phyloP scores from a whole-genome alignment of 495 filamentous ascomycete species.

The Aspergillus sclerotiicarbonarius region DNA sequence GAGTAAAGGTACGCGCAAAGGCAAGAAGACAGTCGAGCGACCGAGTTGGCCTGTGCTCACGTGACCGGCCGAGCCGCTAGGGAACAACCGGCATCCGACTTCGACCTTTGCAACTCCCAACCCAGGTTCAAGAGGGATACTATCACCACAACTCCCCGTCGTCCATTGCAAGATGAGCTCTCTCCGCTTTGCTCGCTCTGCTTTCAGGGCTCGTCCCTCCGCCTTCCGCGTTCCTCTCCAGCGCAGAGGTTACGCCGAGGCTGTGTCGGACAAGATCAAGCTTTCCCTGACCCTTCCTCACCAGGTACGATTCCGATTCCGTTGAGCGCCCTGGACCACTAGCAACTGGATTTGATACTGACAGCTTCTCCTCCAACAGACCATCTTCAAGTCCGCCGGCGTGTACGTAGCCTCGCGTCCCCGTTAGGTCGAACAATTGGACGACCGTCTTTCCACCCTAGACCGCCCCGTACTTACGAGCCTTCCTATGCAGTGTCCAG shows the following conservation, averaged over 20 bases:
- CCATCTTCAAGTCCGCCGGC: slow-evolving; percentile 72
- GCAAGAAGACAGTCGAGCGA: too few relatives aligned
- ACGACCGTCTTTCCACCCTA: slow-evolving; percentile 12
- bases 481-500: slow-evolving; percentile 67
- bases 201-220: slow-evolving; percentile 73
- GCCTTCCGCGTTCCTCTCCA: slow-evolving; percentile 66
- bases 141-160: slow-evolving; percentile 34
- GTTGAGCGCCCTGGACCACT: slow-evolving; percentile 2
- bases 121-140: slow-evolving; percentile 39
- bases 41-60: slow-evolving; percentile 6
- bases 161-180: slow-evolving; percentile 73
- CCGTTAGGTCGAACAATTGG: slow-evolving; percentile 3
- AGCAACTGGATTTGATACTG: slow-evolving; percentile 16
- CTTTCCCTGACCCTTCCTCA: slow-evolving; percentile 95
- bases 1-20: too few relatives aligned
- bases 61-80: slow-evolving; percentile 31
- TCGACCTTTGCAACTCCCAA: slow-evolving; percentile 48
- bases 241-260: slow-evolving; percentile 91
- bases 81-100: slow-evolving; percentile 48
- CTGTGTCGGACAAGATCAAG: slow-evolving; percentile 94
- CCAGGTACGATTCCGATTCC: slow-evolving; percentile 66
- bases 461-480: slow-evolving; percentile 34
- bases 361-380: slow-evolving; percentile 40
- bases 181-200: slow-evolving; percentile 83
- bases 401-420: slow-evolving; percentile 55